Evolutionary conservation across 768 basidiomycete species (phyloP), one percentile per base, ranked within the genome.

Genomic region (Serpula lacrymans): DNA sequence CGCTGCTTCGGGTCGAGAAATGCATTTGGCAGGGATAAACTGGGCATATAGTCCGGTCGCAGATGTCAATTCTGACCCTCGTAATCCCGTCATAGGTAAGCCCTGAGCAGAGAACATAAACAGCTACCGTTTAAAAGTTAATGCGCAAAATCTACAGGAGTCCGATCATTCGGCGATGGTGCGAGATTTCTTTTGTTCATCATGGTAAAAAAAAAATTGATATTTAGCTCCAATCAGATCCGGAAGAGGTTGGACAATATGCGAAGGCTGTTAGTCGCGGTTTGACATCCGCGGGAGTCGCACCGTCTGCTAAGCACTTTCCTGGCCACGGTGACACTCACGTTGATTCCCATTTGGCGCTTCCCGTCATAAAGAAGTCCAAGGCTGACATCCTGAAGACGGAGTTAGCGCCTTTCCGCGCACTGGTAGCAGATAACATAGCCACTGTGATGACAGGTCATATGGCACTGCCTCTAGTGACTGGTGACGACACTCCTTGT

Each of bases 311-410:
- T 3, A 87, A 85, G 50, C 84, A 86, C 51, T 85, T 85, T 50
- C 84, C 83, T 0, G 84, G 84, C 0, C 84, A 86, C 45, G 83
- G 84, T 0, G 82, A 86, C 41, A 87, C 84, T 1, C 71, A 79
- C 41, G 65, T 84, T 33, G 84, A 86, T 51, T 84, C 84, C 1
- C 84, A 86, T 49, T 69, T 82, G 16, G 77, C 71, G 2, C 70
- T 86, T 11, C 84, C 84, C 0, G 58, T 69, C 20, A 84, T 87
- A 52, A 55, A 59, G 38, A 83, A 83, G 43, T 60, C 67, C 2
- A 63, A 61, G 16, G 39, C 56, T 6, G 59, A 71, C 41, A 62
- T 86, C 2, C 34, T 53, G 12, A 35, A 53, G 25, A 72, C 63
- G 6, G 84, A 84, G 52, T 65, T 86, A 9, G 63, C 77, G 1